Evolutionary conservation across 768 basidiomycete species (phyloP), one percentile per base, ranked within the genome.

Genomic region (Termitomyces sp.): DNA sequence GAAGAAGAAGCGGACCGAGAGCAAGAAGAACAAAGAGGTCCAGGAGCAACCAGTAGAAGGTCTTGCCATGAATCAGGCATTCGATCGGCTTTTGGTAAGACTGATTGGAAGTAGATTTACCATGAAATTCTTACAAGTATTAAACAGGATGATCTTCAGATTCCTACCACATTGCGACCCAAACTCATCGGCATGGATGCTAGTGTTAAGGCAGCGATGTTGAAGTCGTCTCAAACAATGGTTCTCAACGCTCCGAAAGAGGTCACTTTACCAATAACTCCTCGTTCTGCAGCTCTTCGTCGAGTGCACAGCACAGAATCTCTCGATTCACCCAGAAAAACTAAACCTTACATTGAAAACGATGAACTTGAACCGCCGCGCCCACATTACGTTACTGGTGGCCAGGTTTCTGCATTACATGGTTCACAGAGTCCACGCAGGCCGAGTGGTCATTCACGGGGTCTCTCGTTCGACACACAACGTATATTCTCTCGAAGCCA

Each of bases 141-240:
- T 50, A 24, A 12, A 13, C 62, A 94, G 92, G 90, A 95, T 69
- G 91, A 93, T 58, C 83, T 95, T 52, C 92, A 95, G 72, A 92
- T 95, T 22, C 93, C 93, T 4, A 73, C 81, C 7, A 83, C 82
- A 3, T 74, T 94, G 24, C 82, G 93, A 8, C 87, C 86, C 1
- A 92, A 92, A 71, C 82, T 95, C 18, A 77, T 78, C 49, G 84
- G 83, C 16, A 91, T 96, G 82, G 91, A 95, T 56, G 74, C 86
- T 0, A 84, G 87, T 1, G 89, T 96, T 51, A 96, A 96, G 68
- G 92, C 90, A 5, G 90, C 90, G 13, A 94, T 96, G 90, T 76
- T 96, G 56, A 92, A 90, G 68, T 92, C 91, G 0, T 92, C 92
- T 0, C 84, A 87, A 31, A 80, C 81, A 28, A 74, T 90, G 69